Conservation (phyloP, 306 rosid species). For the Cucurbita moschata region DNA sequence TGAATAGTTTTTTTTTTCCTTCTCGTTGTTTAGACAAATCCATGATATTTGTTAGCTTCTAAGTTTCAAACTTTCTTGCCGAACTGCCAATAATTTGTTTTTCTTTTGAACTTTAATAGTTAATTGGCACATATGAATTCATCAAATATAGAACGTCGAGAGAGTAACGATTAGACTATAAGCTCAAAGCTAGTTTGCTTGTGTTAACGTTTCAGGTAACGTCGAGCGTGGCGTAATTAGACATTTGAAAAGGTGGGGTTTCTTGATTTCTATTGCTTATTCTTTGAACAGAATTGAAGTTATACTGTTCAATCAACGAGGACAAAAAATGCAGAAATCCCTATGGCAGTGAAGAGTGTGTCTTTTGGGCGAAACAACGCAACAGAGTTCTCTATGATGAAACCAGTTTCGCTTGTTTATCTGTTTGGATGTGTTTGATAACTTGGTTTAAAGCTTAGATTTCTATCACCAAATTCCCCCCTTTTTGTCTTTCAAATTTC, state of each 20-base stretch:
- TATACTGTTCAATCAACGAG: background rate
- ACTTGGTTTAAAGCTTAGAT: background rate
- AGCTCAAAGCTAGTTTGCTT: constrained; percentile 3
- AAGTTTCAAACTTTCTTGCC: background rate
- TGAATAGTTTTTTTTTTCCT: background rate
- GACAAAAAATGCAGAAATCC: background rate
- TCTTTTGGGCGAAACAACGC: background rate
- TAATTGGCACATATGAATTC: background rate
- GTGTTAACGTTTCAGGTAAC: background rate
- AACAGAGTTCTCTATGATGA: too few relatives aligned
- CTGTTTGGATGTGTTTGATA: background rate
- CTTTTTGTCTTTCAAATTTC: too few relatives aligned
- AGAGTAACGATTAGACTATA: background rate
- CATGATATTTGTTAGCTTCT: background rate
- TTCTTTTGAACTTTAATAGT: background rate
- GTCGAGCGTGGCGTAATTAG: background rate
- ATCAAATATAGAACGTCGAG: background rate
- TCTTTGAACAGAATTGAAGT: background rate
- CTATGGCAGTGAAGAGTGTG: background rate
- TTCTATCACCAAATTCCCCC: too few relatives aligned
- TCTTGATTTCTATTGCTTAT: background rate
- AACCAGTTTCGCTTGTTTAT: background rate
- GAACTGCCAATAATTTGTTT: background rate
- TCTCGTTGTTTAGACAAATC: background rate
- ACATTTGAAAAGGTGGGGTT: background rate